phyloP scores from a whole-genome alignment of 2,329 filamentous ascomycete species.

The Rachicladosporium sp. region DNA sequence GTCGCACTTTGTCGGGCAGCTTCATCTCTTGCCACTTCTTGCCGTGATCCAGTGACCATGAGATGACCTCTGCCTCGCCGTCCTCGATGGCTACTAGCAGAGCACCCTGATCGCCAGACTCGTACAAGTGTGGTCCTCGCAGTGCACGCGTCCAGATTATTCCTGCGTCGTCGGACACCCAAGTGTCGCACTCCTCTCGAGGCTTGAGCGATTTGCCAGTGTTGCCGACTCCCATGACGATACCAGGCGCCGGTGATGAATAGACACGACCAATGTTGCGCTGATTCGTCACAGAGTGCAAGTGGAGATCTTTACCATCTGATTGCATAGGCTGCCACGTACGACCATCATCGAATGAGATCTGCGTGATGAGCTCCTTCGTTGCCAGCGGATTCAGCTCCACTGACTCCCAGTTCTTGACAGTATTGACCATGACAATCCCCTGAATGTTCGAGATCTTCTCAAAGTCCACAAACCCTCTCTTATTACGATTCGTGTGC shows the following conservation, averaged over 20 bases:
- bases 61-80: conserved; percentile 47
- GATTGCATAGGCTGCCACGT: conserved; percentile 65
- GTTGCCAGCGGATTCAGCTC: conserved; percentile 36
- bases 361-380: conserved; percentile 65
- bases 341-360: conserved; percentile 91
- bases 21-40: conserved; percentile 65
- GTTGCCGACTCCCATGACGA: conserved; percentile 92
- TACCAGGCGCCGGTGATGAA: conserved; percentile 82
- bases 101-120: conserved; percentile 88
- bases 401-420: conserved; percentile 74
- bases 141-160: conserved; percentile 66
- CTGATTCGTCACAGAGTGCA: conserved; percentile 83
- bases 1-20: conserved; percentile 57
- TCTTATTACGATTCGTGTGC: conserved; percentile 72
- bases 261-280: conserved; percentile 77
- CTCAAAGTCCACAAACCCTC: conserved; percentile 83
- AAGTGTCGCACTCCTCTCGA: conserved; percentile 67
- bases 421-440: conserved; percentile 78
- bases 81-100: conserved; percentile 75
- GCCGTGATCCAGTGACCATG: conserved; percentile 84
- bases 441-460: conserved; percentile 86
- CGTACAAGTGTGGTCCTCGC: conserved; percentile 81
- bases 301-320: conserved; percentile 58
- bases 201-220: conserved; percentile 60
- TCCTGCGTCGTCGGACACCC: conserved; percentile 83